Evolutionary conservation across 192 early-diverging fungal genomes (phyloP), one percentile per base, ranked within the genome.

Genomic region (Helicostylum pulchrum): DNA sequence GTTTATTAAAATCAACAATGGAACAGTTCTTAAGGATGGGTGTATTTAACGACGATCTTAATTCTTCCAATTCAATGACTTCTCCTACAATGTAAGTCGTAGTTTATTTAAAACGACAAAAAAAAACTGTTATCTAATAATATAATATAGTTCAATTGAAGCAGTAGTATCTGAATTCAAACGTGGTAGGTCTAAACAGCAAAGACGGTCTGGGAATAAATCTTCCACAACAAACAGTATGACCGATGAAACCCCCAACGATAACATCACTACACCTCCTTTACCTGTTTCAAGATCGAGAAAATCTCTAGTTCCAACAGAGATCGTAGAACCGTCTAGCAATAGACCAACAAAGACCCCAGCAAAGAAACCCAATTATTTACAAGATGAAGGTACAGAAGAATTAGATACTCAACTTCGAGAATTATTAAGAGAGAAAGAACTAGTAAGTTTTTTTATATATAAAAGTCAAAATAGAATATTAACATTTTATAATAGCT

Each of bases 1-100:
- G 61, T 43, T 53, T 69, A 7, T 32, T 72, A 20, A 61, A 72
- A 43, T 61, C 71, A 45, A 72, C 71, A 2, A 57, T 72, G 71
- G 71, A 72, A 30, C 71, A 72, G 30, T 55, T 72, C 14, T 32
- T 72, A 17, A 52, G 65, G 10, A 45, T 72, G 36, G 65, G 64
- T 44, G 51, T 72, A 21, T 68, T 68, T 46, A 64, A 46, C 9
- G 50, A 51, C 42, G 62, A 64, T 53, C 62, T 52, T 8, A 59
- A 43, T 59, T 44, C 20, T 19, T 59, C 11, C 4, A 4, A 5
- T 48, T 15, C 46, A 5, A 48, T 48, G 1, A 48, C 46, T 44
- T 59, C 56, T 8, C 56, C 56, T 23, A 59, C 56, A 23, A 59
- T 36, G 56, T 59, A 14, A 57, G 17, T 12, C 0, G 6, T 34